Percentiles rank a stretch among this genome's conserved stretches.
Evolutionary conservation across 2,329 filamentous ascomycete species (phyloP).

Genomic region (Colletotrichum gigasporum): DNA sequence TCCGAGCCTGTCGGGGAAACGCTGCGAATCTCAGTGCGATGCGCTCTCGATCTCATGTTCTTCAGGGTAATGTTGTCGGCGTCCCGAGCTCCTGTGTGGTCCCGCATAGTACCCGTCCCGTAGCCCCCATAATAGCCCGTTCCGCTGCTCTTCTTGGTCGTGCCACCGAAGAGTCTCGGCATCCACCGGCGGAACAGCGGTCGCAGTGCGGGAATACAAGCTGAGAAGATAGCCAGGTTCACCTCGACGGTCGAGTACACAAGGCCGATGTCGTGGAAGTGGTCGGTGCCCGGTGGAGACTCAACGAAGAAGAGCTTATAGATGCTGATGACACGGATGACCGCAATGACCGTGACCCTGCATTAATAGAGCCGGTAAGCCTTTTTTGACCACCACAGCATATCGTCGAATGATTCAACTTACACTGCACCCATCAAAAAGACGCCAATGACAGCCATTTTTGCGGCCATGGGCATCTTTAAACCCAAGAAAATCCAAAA

Average conservation of each 20-base stretch:
- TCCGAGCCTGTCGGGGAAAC: slow-evolving; percentile 45
- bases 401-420: slow-evolving; percentile 1
- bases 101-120: not conserved
- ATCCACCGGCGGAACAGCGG: slow-evolving; percentile 42
- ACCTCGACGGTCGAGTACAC: slow-evolving; percentile 42
- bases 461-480: slow-evolving; percentile 42
- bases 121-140: not conserved
- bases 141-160: not conserved
- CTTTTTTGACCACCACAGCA: not conserved
- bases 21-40: slow-evolving; percentile 42
- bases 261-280: slow-evolving; percentile 36
- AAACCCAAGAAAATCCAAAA: slow-evolving; percentile 44
- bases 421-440: slow-evolving; percentile 42
- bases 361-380: too few relatives aligned
- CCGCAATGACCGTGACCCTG: too few relatives aligned
- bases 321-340: not conserved
- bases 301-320: not conserved
- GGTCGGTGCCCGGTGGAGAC: too few relatives aligned
- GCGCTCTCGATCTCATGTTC: not conserved
- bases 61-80: not conserved
- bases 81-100: not conserved
- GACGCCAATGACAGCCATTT: slow-evolving; percentile 44
- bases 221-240: slow-evolving; percentile 49
- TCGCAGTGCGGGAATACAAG: slow-evolving; percentile 46
- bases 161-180: slow-evolving; percentile 21